Evolutionary conservation across 805 yeast species (phyloP).

Genomic region (Starmerella asiatica): DNA sequence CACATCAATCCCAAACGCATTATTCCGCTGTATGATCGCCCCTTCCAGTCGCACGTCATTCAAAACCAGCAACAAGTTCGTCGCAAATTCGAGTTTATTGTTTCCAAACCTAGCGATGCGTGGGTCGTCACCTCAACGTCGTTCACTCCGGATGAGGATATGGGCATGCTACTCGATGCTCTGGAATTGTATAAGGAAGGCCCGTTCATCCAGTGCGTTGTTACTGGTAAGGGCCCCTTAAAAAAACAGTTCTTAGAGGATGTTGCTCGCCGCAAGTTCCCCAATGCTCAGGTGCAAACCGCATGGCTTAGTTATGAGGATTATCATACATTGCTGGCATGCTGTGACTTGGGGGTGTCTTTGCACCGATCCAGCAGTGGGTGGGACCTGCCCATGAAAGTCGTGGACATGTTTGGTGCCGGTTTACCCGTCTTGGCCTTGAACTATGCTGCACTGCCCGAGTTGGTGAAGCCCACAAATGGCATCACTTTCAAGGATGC

Average conservation of each 20-base stretch:
- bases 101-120: conserved; percentile 38
- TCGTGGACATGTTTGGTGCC: conserved; percentile 89
- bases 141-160: conserved; percentile 92
- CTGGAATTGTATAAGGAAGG: conserved; percentile 29
- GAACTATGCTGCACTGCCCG: conserved; percentile 61
- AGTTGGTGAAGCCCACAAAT: conserved; percentile 59
- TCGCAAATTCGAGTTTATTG: conserved; percentile 26
- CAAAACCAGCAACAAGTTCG: conserved; percentile 26
- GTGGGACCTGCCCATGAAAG: conserved; percentile 91
- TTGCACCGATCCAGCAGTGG: conserved; percentile 88
- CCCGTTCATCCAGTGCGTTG: conserved; percentile 48
- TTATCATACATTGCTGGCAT: conserved; percentile 60
- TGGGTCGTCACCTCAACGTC: conserved; percentile 81
- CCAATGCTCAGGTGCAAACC: conserved; percentile 42
- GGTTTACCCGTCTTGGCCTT: conserved; percentile 84
- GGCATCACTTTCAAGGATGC: conserved; percentile 46
- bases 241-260: conserved; percentile 37
- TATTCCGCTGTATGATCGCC: conserved; percentile 70
- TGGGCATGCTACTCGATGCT: conserved; percentile 54
- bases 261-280: conserved; percentile 35
- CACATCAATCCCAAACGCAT: conserved; percentile 37
- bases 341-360: conserved; percentile 81
- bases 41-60: conserved; percentile 51
- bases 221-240: conserved; percentile 96
- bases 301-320: conserved; percentile 70